These are phyloP conservation scores for Alternaria viburni DNA, from an alignment of 2,329 filamentous ascomycete species.

Conservation along the genomic window DNA sequence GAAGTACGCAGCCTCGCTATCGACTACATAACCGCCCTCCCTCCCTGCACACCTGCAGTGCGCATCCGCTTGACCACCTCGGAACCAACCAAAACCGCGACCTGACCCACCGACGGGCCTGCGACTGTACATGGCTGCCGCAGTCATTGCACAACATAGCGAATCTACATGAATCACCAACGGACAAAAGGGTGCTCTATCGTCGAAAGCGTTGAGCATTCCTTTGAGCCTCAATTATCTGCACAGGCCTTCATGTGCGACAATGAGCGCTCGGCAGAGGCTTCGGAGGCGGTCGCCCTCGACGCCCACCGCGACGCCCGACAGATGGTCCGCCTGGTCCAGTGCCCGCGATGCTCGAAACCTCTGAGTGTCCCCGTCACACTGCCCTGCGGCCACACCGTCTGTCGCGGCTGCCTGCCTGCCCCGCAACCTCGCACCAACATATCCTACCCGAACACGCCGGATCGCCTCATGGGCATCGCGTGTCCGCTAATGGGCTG, in stretches of 20 bases:
- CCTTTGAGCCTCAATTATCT: slow-evolving; percentile 34
- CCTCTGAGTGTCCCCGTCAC: slow-evolving; percentile 73
- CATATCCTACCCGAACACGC: slow-evolving; percentile 77
- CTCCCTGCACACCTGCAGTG: slow-evolving; percentile 2
- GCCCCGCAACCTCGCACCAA: slow-evolving; percentile 67
- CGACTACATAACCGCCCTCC: not conserved
- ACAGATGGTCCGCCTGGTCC: slow-evolving; percentile 73
- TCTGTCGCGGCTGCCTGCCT: slow-evolving; percentile 80
- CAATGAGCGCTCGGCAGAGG: slow-evolving; percentile 43
- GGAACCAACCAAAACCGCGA: slow-evolving; percentile 9
- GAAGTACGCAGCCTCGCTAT: not conserved
- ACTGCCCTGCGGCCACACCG: slow-evolving; percentile 78
- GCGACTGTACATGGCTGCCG: slow-evolving; percentile 29
- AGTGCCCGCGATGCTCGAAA: slow-evolving; percentile 76
- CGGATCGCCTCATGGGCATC: slow-evolving; percentile 72
- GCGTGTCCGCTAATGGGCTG: slow-evolving; percentile 75
- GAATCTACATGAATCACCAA: slow-evolving; percentile 47
- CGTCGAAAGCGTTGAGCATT: slow-evolving; percentile 40
- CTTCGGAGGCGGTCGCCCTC: slow-evolving; percentile 47
- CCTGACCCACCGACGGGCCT: slow-evolving; percentile 5
- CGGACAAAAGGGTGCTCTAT: slow-evolving; percentile 41
- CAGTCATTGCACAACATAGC: slow-evolving; percentile 18
- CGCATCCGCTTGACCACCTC: not conserved
- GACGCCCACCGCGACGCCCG: slow-evolving; percentile 64
- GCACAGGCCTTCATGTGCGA: slow-evolving; percentile 52